These are phyloP conservation scores for Fonsecaea pedrosoi DNA, from an alignment of 2,329 filamentous ascomycete species.

Conservation along the genomic window DNA sequence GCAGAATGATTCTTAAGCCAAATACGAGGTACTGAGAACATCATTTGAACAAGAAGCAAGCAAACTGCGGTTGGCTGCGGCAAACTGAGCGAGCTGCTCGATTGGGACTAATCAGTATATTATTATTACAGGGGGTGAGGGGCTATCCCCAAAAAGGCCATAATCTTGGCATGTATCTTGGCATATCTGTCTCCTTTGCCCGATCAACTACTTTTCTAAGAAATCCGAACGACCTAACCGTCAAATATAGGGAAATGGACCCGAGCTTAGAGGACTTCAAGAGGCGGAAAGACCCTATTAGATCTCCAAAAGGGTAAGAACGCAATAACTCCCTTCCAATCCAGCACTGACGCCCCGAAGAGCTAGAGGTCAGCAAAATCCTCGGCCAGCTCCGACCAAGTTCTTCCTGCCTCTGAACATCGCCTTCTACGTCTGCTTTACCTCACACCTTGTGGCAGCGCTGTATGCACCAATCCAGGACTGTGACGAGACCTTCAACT, in stretches of 20 bases:
- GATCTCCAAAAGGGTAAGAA: conserved; percentile 24
- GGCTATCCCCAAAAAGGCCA: not conserved
- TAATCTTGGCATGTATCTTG: not conserved
- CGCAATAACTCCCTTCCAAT: not conserved
- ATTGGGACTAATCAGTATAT: not conserved
- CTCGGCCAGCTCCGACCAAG: conserved; percentile 47
- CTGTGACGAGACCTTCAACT: conserved; percentile 98
- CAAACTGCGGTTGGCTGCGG: not conserved
- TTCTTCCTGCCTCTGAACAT: conserved; percentile 74
- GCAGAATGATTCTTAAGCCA: not conserved
- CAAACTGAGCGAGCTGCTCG: not conserved
- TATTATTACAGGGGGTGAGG: not conserved
- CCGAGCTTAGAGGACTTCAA: conserved; percentile 27
- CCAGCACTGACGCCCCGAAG: conserved; percentile 16
- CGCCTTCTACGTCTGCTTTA: conserved; percentile 81
- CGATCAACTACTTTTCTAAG: not conserved
- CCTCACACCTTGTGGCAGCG: conserved; percentile 76
- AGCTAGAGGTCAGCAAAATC: conserved; percentile 46
- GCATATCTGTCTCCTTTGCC: conserved; percentile 15
- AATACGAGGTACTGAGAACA: not conserved
- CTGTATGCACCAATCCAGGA: conserved; percentile 90
- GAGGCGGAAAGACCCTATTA: conserved; percentile 23
- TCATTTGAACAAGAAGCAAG: not conserved
- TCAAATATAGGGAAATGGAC: conserved; percentile 16
- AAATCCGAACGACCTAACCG: not conserved